Conservation (phyloP, 106 monocot species). For the Xerophyta viscosa region DNA sequence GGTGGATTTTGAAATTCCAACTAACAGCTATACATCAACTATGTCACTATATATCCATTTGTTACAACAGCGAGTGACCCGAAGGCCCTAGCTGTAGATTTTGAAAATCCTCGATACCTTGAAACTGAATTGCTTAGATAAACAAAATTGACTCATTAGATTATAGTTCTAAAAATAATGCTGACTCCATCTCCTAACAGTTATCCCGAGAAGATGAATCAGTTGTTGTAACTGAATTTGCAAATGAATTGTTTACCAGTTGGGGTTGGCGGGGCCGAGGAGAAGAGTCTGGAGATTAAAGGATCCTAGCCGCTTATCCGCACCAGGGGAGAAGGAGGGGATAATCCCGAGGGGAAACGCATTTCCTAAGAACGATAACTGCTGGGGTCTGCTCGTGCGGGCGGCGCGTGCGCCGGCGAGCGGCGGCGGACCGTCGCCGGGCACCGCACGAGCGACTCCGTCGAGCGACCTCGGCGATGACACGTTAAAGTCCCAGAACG, state of each 20-base stretch:
- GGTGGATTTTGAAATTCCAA: too few relatives aligned
- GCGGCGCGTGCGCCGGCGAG: conserved; percentile 30
- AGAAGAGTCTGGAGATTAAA: conserved; percentile 59
- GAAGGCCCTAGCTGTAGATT: too few relatives aligned
- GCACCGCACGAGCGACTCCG: conserved; percentile 32
- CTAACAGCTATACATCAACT: too few relatives aligned
- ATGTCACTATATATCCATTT: too few relatives aligned
- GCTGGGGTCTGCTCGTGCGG: conserved; percentile 45
- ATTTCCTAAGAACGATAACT: conserved; percentile 43
- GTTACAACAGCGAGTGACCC: too few relatives aligned
- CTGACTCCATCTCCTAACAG: too few relatives aligned
- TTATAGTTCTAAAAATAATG: too few relatives aligned
- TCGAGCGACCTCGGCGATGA: conserved; percentile 43
- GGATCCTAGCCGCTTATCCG: conserved; percentile 39
- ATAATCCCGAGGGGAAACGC: conserved; percentile 62
- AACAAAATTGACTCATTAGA: too few relatives aligned
- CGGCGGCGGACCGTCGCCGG: conserved; percentile 50
- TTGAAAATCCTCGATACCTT: too few relatives aligned
- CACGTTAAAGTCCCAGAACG: conserved; percentile 56
- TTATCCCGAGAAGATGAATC: too few relatives aligned
- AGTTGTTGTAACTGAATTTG: too few relatives aligned
- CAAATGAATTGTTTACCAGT: conserved; percentile 32
- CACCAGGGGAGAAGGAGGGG: conserved; percentile 43
- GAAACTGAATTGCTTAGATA: too few relatives aligned
- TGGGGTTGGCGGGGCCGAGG: conserved; percentile 17